These are phyloP conservation scores for Sphaerulina populicola DNA, from an alignment of 2,329 filamentous ascomycete genomes.

Conservation along the genomic window DNA sequence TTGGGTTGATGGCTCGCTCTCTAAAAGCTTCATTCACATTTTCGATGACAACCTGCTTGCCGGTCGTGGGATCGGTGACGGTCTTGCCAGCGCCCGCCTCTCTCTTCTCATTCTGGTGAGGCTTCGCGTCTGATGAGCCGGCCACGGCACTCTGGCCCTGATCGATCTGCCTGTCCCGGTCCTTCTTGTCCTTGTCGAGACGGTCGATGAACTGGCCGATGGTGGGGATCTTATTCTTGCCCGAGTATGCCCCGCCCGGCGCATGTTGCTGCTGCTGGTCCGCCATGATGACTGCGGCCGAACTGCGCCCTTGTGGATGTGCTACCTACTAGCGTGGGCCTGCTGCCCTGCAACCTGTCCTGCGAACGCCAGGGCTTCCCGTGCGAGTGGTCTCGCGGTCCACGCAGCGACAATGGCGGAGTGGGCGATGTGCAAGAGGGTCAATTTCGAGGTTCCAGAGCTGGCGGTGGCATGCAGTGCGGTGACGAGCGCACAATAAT, in stretches of 20 bases:
- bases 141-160: constrained; percentile 29
- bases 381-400: too few relatives aligned
- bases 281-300: constrained; percentile 2
- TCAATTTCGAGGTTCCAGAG: neutral
- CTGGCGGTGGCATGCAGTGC: neutral
- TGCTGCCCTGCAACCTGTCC: neutral
- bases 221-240: constrained; percentile 74
- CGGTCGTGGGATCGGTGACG: constrained; percentile 83
- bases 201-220: constrained; percentile 74
- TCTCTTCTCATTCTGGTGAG: constrained; percentile 43
- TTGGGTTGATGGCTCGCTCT: constrained; percentile 62
- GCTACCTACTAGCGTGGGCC: neutral
- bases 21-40: constrained; percentile 66
- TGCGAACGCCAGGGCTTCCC: too few relatives aligned
- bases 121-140: constrained; percentile 32
- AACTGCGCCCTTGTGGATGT: too few relatives aligned
- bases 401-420: too few relatives aligned
- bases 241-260: constrained; percentile 65
- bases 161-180: constrained; percentile 65
- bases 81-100: constrained; percentile 45
- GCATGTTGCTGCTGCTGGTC: constrained; percentile 15
- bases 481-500: neutral
- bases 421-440: too few relatives aligned
- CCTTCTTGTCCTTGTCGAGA: constrained; percentile 69
- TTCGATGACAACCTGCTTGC: constrained; percentile 75